Percentiles rank a stretch among this genome's conserved stretches.
Evolutionary conservation across 768 basidiomycete genomes (phyloP).

Genomic region (Auriculariales sp.): DNA sequence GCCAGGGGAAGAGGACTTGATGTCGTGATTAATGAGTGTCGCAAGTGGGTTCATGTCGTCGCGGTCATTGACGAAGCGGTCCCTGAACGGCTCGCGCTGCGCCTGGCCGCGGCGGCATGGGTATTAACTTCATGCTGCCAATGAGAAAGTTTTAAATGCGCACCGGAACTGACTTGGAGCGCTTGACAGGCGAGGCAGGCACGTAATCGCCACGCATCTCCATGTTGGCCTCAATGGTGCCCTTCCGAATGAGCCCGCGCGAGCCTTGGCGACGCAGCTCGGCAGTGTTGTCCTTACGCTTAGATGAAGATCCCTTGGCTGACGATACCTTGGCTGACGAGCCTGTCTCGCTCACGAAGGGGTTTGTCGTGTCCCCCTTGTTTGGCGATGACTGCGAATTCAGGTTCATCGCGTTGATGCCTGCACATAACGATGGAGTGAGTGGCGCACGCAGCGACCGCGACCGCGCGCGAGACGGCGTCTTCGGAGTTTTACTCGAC

Average conservation of each 20-base stretch:
- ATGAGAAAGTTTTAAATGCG: conserved; percentile 24
- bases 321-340: conserved; percentile 55
- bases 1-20: conserved; percentile 49
- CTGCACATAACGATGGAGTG: conserved; percentile 27
- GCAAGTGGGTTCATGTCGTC: conserved; percentile 42
- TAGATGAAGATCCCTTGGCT: no score
- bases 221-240: conserved; percentile 61
- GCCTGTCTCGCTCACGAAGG: conserved; percentile 40
- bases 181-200: conserved; percentile 31
- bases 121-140: conserved; percentile 2
- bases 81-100: conserved; percentile 34
- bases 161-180: conserved; percentile 43
- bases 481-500: not conserved
- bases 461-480: not conserved
- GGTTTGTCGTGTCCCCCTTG: conserved; percentile 37
- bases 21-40: conserved; percentile 42
- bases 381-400: conserved; percentile 12
- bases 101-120: not conserved
- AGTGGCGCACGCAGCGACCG: conserved; percentile 25
- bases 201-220: conserved; percentile 72
- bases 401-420: conserved; percentile 20
- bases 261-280: conserved; percentile 47
- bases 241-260: conserved; percentile 56
- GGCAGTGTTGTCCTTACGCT: conserved; percentile 32
- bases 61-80: conserved; percentile 59